Evolutionary conservation across 2,329 filamentous ascomycete species (phyloP), one percentile per base, ranked within the genome.

Genomic region (Talaromyces sp.): DNA sequence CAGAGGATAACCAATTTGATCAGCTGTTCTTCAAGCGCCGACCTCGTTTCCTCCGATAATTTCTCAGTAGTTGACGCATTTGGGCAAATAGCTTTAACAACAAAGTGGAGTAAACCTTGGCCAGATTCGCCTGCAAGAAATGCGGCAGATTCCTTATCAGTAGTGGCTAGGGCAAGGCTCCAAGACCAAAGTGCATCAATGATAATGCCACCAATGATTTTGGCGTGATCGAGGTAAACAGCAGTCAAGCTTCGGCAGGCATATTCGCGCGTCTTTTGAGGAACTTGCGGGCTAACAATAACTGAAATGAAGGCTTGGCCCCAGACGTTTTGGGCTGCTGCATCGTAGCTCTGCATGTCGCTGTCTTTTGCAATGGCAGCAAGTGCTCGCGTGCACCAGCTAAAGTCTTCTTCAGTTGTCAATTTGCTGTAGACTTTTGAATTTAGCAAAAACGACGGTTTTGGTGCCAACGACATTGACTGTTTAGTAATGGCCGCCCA

Each of bases 401-500:
- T 80, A 21, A 92, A 79, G 68, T 99, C 95, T 58, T 93, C 89
- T 59, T 89, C 86, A 0, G 81, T 77, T 2, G 83, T 81, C 26
- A 96, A 70, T 70, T 96, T 97, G 41, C 88, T 87, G 75, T 95
- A 98, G 5, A 96, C 85, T 63, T 90, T 89, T 35, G 89, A 84
- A 68, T 90, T 96, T 6, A 98, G 81, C 21, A 98, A 79, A 72
- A 96, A 95, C 0, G 93, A 96, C 14, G 90, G 87, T 72, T 96
- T 96, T 0, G 90, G 87, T n/a, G 88, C 86, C 41, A 87, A 74
- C 1, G 82, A 81, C 62, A 96, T 80, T 11, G 86, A 85, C 67
- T 91, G 86, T 55, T 86, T 84, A 26, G 83, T 73, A 27, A 92
- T 73, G 3, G 82, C 70, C 49, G 83, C 76, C 66, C 70, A 75